These are phyloP conservation scores for Wallacemonas sp. DNA, from an alignment of 208 protist genomes.

Conservation along the genomic window DNA sequence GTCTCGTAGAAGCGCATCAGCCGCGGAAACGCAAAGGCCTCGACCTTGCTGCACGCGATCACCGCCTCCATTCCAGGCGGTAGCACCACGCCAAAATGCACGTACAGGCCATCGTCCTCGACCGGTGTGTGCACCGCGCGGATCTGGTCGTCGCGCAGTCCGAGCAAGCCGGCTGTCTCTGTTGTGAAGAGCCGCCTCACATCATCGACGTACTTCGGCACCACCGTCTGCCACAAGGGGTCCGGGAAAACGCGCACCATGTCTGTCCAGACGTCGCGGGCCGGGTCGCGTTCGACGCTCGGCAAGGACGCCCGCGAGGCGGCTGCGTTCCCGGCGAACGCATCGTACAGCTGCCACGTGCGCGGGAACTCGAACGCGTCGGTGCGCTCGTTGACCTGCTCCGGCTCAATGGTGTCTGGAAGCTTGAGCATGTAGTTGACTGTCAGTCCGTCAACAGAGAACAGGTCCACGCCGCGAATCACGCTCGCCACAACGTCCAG, in stretches of 20 bases:
- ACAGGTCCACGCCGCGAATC: slow-evolving; percentile 12
- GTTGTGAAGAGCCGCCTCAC: background rate
- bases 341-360: slow-evolving; percentile 9
- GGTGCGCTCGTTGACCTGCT: background rate
- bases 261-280: background rate
- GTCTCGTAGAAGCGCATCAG: background rate
- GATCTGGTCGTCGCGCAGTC: background rate
- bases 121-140: background rate
- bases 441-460: slow-evolving; percentile 8
- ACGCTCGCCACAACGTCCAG: background rate
- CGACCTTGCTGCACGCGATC: background rate
- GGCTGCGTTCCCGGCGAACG: background rate
- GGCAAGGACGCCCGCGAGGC: background rate
- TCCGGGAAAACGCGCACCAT: background rate
- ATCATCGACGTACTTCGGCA: background rate
- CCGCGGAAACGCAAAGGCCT: background rate
- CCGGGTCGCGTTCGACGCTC: background rate
- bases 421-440: slow-evolving; percentile 13
- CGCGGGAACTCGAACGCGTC: slow-evolving; percentile 7
- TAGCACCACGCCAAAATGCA: background rate
- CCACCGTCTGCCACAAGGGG: background rate
- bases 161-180: slow-evolving; percentile 5
- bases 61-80: background rate
- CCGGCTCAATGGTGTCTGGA: background rate
- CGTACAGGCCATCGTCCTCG: background rate